A percentile compares a stretch with the other conserved stretches of the same genome.
Conservation (phyloP, 805 yeast genomes). For the Candida chauliodis region DNA sequence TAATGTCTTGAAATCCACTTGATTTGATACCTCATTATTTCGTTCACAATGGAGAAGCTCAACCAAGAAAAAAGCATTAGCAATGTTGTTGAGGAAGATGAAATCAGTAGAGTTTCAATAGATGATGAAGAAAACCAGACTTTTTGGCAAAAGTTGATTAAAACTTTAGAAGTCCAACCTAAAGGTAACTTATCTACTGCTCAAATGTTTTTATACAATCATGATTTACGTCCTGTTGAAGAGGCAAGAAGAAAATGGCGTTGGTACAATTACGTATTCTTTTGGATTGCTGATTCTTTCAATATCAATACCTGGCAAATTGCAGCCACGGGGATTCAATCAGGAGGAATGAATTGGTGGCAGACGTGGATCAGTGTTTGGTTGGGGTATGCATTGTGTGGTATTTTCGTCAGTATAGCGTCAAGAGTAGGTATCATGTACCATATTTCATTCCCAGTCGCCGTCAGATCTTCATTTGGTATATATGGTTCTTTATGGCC, state of each 20-base stretch:
- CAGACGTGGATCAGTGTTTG: constrained; percentile 86
- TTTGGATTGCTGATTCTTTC: constrained; percentile 89
- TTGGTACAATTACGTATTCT: constrained; percentile 75
- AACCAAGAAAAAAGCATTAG: neutral
- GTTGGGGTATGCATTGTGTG: constrained; percentile 75
- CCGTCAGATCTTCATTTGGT: constrained; percentile 80
- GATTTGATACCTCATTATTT: no score
- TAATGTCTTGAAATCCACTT: no score
- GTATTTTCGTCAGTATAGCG: constrained; percentile 62
- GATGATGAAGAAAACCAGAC: constrained; percentile 1
- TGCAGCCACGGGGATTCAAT: constrained; percentile 76
- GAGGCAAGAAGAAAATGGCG: constrained; percentile 73
- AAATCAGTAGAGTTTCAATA: constrained; percentile 1
- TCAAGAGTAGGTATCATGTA: constrained; percentile 79
- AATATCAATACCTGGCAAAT: constrained; percentile 90
- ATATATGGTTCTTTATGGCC: constrained; percentile 88
- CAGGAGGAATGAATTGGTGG: constrained; percentile 84
- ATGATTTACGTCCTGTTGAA: constrained; percentile 79
- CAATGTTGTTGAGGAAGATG: neutral
- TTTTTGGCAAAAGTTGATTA: constrained; percentile 4
- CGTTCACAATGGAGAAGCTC: neutral
- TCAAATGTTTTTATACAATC: constrained; percentile 67
- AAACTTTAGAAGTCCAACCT: constrained; percentile 11
- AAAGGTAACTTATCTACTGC: constrained; percentile 45
- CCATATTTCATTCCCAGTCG: constrained; percentile 82